These are phyloP conservation scores for Cyberlindnera veronae DNA, from an alignment of 805 yeast genomes.

Conservation along the genomic window DNA sequence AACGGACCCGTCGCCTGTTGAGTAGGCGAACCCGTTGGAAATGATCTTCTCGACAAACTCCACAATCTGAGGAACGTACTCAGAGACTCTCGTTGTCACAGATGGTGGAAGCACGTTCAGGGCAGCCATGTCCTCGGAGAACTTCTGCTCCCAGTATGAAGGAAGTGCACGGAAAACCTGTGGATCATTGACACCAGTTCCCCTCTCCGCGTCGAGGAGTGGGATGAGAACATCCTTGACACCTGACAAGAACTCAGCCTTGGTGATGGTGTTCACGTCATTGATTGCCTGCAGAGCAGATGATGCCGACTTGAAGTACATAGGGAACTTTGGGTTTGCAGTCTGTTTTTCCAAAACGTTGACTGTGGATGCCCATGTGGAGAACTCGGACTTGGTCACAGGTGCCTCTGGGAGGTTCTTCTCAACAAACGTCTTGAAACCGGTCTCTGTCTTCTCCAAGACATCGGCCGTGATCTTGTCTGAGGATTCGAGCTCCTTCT, in stretches of 20 bases:
- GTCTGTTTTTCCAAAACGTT: slow-evolving; percentile 49
- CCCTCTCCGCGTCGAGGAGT: slow-evolving; percentile 64
- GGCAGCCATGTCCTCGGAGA: slow-evolving; percentile 77
- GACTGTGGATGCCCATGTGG: slow-evolving; percentile 47
- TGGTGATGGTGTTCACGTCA: slow-evolving; percentile 23
- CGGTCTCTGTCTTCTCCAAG: slow-evolving; percentile 35
- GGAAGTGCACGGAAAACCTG: slow-evolving; percentile 78
- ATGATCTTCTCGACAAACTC: slow-evolving; percentile 73
- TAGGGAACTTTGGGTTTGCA: slow-evolving; percentile 77
- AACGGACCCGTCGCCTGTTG: slow-evolving; percentile 87
- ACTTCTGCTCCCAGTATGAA: slow-evolving; percentile 84
- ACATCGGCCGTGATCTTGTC: slow-evolving; percentile 33
- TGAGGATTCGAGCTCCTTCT: slow-evolving; percentile 28
- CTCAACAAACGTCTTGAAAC: slow-evolving; percentile 46
- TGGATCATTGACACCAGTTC: slow-evolving; percentile 80
- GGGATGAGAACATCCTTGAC: slow-evolving; percentile 80
- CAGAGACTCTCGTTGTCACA: slow-evolving; percentile 90
- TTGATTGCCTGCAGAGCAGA: slow-evolving; percentile 47
- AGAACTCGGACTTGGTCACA: slow-evolving; percentile 35
- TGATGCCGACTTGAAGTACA: slow-evolving; percentile 68
- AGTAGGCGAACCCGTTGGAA: slow-evolving; percentile 77
- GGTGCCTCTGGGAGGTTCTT: slow-evolving; percentile 52
- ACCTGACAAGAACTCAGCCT: slow-evolving; percentile 40
- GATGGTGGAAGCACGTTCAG: slow-evolving; percentile 84
- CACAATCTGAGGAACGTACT: slow-evolving; percentile 90